These are phyloP conservation scores for Quercus phellos DNA, from an alignment of 331 rosid species.

Conservation along the genomic window DNA sequence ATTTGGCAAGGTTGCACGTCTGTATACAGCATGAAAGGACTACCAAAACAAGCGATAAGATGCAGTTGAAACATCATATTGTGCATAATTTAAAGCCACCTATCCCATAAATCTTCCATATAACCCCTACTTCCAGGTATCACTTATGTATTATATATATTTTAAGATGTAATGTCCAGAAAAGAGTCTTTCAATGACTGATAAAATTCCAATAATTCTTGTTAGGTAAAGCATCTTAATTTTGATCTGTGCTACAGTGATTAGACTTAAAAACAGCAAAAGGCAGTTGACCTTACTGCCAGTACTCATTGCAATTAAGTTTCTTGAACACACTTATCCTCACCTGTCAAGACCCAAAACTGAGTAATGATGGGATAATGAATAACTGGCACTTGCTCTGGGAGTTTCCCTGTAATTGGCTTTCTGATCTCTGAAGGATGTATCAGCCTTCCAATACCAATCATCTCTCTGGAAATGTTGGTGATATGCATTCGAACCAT, in stretches of 20 bases:
- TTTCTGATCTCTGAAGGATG: slow-evolving; percentile 57
- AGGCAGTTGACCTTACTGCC: background rate
- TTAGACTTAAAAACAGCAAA: background rate
- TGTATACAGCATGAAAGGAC: background rate
- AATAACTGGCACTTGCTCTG: slow-evolving; percentile 49
- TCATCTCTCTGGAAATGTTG: slow-evolving; percentile 87
- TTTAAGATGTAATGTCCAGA: background rate
- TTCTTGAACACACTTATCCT: background rate
- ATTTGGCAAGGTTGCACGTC: background rate
- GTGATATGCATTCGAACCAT: slow-evolving; percentile 41
- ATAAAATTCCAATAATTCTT: background rate
- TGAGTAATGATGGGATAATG: slow-evolving; percentile 84
- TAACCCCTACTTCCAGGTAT: no score
- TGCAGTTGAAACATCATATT: background rate
- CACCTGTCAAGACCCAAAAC: slow-evolving; percentile 93
- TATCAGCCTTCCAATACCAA: slow-evolving; percentile 90
- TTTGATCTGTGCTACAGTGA: background rate
- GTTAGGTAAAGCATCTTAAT: background rate
- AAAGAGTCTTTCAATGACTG: background rate
- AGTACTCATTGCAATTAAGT: background rate
- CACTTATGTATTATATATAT: no score
- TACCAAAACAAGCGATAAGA: background rate
- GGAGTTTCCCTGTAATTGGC: slow-evolving; percentile 61
- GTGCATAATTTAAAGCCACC: background rate
- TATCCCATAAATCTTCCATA: no score